Conservation (phyloP, 1,284 basidiomycete genomes). For the Malassezia yamatoensis region DNA sequence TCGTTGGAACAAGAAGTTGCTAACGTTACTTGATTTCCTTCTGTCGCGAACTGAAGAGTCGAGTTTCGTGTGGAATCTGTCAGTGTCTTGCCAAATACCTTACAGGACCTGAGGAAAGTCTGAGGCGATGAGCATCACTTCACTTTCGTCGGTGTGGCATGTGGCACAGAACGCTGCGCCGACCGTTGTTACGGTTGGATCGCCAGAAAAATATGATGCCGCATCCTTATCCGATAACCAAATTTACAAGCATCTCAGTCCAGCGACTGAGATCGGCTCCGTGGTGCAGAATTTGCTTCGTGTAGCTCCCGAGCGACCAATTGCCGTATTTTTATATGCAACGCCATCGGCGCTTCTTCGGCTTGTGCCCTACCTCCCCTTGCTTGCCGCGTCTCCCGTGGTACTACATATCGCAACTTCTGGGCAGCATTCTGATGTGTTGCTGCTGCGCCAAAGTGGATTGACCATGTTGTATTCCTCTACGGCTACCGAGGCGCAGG, state of each 20-base stretch:
- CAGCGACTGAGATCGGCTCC: slow-evolving; percentile 8
- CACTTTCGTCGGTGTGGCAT: slow-evolving; percentile 13
- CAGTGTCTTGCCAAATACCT: too few species aligned
- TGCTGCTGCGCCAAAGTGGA: slow-evolving; percentile 56
- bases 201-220: not conserved
- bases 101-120: not conserved
- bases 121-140: slow-evolving; percentile 11
- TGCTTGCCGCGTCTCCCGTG: slow-evolving; percentile 29
- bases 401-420: slow-evolving; percentile 36
- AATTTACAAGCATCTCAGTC: not conserved
- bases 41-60: too few species aligned
- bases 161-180: slow-evolving; percentile 3
- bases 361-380: slow-evolving; percentile 37
- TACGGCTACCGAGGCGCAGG: slow-evolving; percentile 60
- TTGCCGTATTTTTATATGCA: slow-evolving; percentile 4
- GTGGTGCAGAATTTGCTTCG: slow-evolving; percentile 6
- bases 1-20: too few species aligned
- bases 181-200: slow-evolving; percentile 6
- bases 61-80: too few species aligned
- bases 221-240: not conserved
- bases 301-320: not conserved
- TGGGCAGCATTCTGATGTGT: slow-evolving; percentile 56
- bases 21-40: too few species aligned
- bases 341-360: slow-evolving; percentile 10
- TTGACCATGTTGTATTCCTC: slow-evolving; percentile 60